Conservation (phyloP, 2,329 filamentous ascomycete species). For the Arthroderma sp. region DNA sequence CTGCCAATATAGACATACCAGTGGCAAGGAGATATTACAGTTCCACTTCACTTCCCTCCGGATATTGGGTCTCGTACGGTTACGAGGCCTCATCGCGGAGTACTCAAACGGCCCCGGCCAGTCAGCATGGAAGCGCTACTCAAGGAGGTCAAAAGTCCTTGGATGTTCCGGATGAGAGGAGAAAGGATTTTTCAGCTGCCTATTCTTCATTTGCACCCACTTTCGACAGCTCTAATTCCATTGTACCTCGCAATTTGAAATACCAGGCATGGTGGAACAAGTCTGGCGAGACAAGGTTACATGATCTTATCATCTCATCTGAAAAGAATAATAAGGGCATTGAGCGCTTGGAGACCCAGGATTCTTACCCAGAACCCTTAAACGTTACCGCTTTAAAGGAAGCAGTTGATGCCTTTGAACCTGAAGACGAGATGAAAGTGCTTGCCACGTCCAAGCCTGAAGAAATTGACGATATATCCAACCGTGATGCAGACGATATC, state of each 20-base stretch:
- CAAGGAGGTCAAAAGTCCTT: background rate
- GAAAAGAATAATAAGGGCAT: too few species aligned
- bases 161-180: background rate
- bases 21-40: slow-evolving; percentile 29
- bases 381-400: slow-evolving; percentile 29
- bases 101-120: background rate
- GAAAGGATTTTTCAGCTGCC: slow-evolving; percentile 18
- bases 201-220: slow-evolving; percentile 38
- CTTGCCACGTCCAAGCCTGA: background rate
- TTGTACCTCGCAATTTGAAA: slow-evolving; percentile 30
- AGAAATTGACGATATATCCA: slow-evolving; percentile 17
- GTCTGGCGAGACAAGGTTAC: slow-evolving; percentile 26
- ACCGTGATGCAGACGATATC: slow-evolving; percentile 37
- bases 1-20: slow-evolving; percentile 21
- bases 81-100: slow-evolving; percentile 1
- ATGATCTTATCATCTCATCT: slow-evolving; percentile 15
- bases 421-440: slow-evolving; percentile 17
- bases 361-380: slow-evolving; percentile 9
- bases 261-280: slow-evolving; percentile 35
- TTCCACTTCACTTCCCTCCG: slow-evolving; percentile 26
- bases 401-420: slow-evolving; percentile 29
- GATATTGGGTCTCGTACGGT: slow-evolving; percentile 33
- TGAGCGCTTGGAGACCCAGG: slow-evolving; percentile 13
- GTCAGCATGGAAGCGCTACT: background rate
- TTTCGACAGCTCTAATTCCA: slow-evolving; percentile 31